Evolutionary conservation across 2,329 filamentous ascomycete species (phyloP), one percentile per base, ranked within the genome.

Genomic region (Pezicula radicicola): DNA sequence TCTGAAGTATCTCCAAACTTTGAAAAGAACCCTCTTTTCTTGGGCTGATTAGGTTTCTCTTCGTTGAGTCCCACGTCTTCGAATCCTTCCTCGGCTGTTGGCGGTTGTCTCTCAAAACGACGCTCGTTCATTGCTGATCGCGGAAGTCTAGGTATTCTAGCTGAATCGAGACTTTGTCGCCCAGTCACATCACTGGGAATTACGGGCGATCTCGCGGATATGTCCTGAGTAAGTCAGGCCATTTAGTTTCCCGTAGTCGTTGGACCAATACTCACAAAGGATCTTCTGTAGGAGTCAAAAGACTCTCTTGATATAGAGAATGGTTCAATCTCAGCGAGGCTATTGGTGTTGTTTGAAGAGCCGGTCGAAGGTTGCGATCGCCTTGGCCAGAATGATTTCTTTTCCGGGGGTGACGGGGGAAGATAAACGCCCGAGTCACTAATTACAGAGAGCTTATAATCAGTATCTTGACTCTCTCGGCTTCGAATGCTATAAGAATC

Each of bases 241-340:
- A 25, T 27, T 15, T 19, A 19, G 6, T n/a, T 37, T 27, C 39
- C 49, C 45, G 55, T 50, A 30, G 50, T 42, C 52, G 50, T 44
- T 44, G 25, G 15, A 13, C 37, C 19, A 36, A n/a, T 13, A 77
- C 87, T 62, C 80, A 96, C 93, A 75, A 97, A 97, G 58, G 92
- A 97, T 64, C 94, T 85, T 57, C 94, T 81, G 72, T 97, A 97
- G 3, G 92, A 96, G 69, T 97, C 94, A 66, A 97, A 97, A 2
- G 92, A 97, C 73, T 97, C 94, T 64, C 93, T 83, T 36, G 92
- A 96, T 68, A 97, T 97, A 57, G 88, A 91, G 68, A 97, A 97
- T 13, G 88, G 91, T 67, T 97, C 93, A 62, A 91, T 92, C 56
- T 96, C 91, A 63, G 85, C 84, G 54, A 89, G 75, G 61, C 87